Percentiles rank a stretch among this genome's conserved stretches.
Evolutionary conservation across 2,329 filamentous ascomycete genomes (phyloP).

Genomic region (Colletotrichum sansevieriae): DNA sequence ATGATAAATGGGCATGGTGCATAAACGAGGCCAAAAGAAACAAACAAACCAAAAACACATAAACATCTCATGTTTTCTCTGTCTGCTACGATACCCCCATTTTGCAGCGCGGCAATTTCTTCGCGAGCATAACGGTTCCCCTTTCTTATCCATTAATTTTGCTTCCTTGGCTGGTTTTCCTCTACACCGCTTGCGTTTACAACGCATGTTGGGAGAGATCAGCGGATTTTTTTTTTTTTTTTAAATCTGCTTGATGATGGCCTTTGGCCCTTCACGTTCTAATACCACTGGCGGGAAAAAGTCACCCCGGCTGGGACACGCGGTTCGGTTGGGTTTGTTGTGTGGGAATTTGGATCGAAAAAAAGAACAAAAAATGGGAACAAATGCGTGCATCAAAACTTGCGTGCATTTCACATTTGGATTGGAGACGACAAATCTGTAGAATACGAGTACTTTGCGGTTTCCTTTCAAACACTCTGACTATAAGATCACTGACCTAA

Average conservation of each 20-base stretch:
- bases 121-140: slow-evolving; percentile 25
- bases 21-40: slow-evolving; percentile 11
- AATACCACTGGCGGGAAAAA: slow-evolving; percentile 6
- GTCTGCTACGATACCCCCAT: slow-evolving; percentile 42
- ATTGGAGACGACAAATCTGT: slow-evolving; percentile 9
- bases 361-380: not conserved
- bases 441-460: slow-evolving; percentile 8
- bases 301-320: slow-evolving; percentile 13
- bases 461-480: not conserved
- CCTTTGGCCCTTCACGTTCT: slow-evolving; percentile 13
- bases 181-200: not conserved
- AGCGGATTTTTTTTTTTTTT: not conserved
- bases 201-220: not conserved
- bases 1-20: slow-evolving; percentile 47
- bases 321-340: slow-evolving; percentile 7
- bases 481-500: no score
- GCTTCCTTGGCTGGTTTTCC: not conserved
- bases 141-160: slow-evolving; percentile 3
- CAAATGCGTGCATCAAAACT: slow-evolving; percentile 7
- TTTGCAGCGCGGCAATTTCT: slow-evolving; percentile 30
- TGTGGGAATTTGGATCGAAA: not conserved
- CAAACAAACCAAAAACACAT: not conserved
- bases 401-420: slow-evolving; percentile 22
- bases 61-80: slow-evolving; percentile 30
- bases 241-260: slow-evolving; percentile 17